phyloP scores from a whole-genome alignment of 1,284 basidiomycete species.

The Cryptococcus maquisensis region DNA sequence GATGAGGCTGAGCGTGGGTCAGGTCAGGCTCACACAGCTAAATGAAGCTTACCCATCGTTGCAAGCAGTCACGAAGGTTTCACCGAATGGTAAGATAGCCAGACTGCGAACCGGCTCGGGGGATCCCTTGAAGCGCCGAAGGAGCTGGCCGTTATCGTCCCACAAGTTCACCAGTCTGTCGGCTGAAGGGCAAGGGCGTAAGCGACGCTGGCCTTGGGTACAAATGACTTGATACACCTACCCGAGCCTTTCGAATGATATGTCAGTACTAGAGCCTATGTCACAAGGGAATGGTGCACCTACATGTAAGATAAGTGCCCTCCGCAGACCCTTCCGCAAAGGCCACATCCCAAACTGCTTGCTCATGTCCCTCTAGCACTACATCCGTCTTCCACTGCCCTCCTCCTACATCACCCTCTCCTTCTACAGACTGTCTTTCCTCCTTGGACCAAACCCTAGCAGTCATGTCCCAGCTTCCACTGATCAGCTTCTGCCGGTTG shows the following conservation, averaged over 20 bases:
- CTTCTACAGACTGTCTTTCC: no score
- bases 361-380: constrained; percentile 27
- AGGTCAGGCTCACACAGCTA: not conserved
- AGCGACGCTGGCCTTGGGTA: no score
- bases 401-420: not conserved
- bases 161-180: constrained; percentile 31
- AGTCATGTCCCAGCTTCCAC: constrained; percentile 38
- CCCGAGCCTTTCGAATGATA: no score
- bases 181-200: constrained; percentile 14
- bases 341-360: constrained; percentile 38
- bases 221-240: no score
- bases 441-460: constrained; percentile 28
- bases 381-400: constrained; percentile 20
- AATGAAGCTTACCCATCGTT: constrained; percentile 42
- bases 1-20: constrained; percentile 15
- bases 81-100: constrained; percentile 15
- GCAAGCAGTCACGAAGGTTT: constrained; percentile 30
- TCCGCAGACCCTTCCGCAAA: constrained; percentile 21
- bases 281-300: not conserved
- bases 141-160: constrained; percentile 16
- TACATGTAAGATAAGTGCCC: constrained; percentile 28
- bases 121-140: constrained; percentile 26
- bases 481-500: constrained; percentile 22
- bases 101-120: constrained; percentile 34
- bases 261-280: no score